Base-by-base conservation (phyloP, 2,329 filamentous ascomycete species). In the Sporothrix dimorphospora region DNA sequence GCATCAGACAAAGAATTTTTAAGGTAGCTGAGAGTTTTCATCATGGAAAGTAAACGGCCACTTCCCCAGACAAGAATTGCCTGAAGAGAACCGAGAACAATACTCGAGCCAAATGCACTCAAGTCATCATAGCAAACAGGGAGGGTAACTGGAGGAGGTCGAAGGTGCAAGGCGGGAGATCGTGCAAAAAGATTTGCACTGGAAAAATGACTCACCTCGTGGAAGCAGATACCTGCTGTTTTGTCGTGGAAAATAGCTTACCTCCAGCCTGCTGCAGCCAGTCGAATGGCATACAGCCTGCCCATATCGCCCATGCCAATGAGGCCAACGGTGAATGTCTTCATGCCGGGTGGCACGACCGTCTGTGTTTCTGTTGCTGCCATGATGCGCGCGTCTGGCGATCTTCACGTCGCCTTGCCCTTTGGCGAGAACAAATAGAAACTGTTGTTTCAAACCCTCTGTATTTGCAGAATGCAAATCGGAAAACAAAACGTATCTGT, bases 101-200 rank as follows among this genome's bases (percentile, higher is more conserved):
- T 97, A 88, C 95, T 98, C 95, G 94, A 98, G 95, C 95, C 95
- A 98, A 98, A 98, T 98, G 95, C 95, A 94, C 95, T 98, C 95
- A 95, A 94, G 95, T 98, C 95, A 98, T 98, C 95, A 97, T 94
- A 65, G 74, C 72, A 72, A 74, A 68, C 63, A 11, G 1, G 34
- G 21, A 40, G 34, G 38, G 19, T 9, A 40, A 14, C 6, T 24
- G 27, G 4, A 14, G 19, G n/a, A 12, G 27, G 11, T 47, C 9
- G 38, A 16, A 53, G 19, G 30, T 24, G 49, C 2, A 42, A 57
- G 51, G 21, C 27, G 42, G 65, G 21, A 71, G 40, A 59, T 30
- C 53, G 24, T 47, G 24, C 45, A 45, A 61, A 51, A 49, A 71
- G 12, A 6, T 51, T 27, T 27, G 61, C 21, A 38, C 4, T 30